Base-by-base conservation (phyloP, 2,329 filamentous ascomycete genomes). In the Ascochyta lentis region DNA sequence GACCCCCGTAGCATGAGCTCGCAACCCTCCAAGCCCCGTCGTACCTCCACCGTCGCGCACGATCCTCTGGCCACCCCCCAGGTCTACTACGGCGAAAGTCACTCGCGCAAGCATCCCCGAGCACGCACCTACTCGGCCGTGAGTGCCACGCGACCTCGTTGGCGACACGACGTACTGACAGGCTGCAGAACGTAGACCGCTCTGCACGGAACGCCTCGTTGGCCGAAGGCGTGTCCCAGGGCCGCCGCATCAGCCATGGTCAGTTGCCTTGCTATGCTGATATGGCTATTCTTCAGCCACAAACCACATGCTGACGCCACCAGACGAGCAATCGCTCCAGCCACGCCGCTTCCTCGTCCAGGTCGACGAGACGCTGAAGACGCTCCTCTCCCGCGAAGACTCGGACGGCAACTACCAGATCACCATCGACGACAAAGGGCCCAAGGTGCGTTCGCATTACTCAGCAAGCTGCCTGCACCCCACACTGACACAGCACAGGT, bases 371-470 rank as follows among this genome's bases (percentile, higher is more conserved):
- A 97, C 93, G 0, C 83, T 96, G 54, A 84, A 92, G 70, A 88
- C 85, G 56, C 82, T 99, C 40, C 83, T 92, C 59, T 86, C 86
- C 34, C 89, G 94, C 64, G 95, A 99, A 76, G 95, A 99, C 71
- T 96, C 93, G 27, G 93, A 99, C 77, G 83, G 86, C 53, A 97
- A 99, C 76, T 91, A 92, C 83, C 93, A 98, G 76, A 99, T 99
- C 75, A 99, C 95, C 27, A 96, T 98, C 67, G 95, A 98, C 72
- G 95, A 99, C 78, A 85, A 86, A 61, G 95, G 95, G 0, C 94
- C 95, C 45, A 99, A 98, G 84, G 90, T 89, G 75, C 61, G 71
- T 40, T 24, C 22, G n/a, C 10, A 41, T 48, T 33, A 56, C 47
- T 59, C 40, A 27, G 16, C 51, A 29, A 40, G 41, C 39, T 22